phyloP scores from a whole-genome alignment of 2,329 filamentous ascomycete species.

The Colletotrichum simmondsii region DNA sequence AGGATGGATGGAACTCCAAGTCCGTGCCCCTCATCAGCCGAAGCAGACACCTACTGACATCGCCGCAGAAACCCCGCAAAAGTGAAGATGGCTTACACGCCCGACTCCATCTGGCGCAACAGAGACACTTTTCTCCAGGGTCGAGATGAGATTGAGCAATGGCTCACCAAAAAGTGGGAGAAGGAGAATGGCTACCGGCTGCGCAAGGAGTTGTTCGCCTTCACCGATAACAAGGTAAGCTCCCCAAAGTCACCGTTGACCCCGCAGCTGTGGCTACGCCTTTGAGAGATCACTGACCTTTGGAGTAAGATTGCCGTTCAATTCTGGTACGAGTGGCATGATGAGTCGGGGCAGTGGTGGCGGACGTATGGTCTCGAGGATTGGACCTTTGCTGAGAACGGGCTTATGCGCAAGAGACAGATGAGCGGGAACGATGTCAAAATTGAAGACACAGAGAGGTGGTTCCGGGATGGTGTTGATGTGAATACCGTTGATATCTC shows the following conservation, averaged over 20 bases:
- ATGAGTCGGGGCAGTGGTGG: constrained; percentile 80
- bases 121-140: constrained; percentile 76
- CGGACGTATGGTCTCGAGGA: constrained; percentile 87
- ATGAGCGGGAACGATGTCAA: constrained; percentile 81
- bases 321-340: constrained; percentile 89
- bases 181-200: constrained; percentile 78
- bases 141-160: constrained; percentile 73
- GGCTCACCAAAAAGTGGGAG: constrained; percentile 79
- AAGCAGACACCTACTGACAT: neutral
- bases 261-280: neutral
- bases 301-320: constrained; percentile 77
- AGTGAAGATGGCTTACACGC: constrained; percentile 79
- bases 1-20: constrained; percentile 85
- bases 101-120: constrained; percentile 84
- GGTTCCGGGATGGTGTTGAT: constrained; percentile 77
- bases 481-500: constrained; percentile 74
- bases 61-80: constrained; percentile 67
- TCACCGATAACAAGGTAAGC: constrained; percentile 70
- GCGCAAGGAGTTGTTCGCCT: constrained; percentile 86
- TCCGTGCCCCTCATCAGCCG: constrained; percentile 46
- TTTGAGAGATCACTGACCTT: neutral
- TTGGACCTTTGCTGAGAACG: constrained; percentile 79
- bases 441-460: constrained; percentile 70
- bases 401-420: constrained; percentile 78
- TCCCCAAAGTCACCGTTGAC: neutral